These are phyloP conservation scores for Pilasporangium apinafurcum DNA, from an alignment of 352 stramenopile species.

Conservation along the genomic window DNA sequence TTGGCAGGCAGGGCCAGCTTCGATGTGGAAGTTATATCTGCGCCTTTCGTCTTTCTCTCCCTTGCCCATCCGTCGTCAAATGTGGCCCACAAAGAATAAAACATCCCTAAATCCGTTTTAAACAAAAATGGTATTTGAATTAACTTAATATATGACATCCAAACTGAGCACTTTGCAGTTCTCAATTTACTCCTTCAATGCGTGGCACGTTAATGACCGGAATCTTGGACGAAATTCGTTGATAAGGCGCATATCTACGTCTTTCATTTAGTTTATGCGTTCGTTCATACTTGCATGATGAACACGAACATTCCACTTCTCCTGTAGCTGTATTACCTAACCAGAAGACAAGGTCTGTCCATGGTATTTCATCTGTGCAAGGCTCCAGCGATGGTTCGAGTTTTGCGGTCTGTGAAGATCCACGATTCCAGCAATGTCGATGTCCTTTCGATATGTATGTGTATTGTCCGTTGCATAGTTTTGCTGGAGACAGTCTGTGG, in stretches of 20 bases:
- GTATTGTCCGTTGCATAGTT: no score
- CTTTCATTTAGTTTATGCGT: neutral
- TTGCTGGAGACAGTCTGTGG: no score
- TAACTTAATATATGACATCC: conserved; percentile 1
- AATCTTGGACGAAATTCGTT: conserved; percentile 46
- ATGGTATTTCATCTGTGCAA: conserved; percentile 48
- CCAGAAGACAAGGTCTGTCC: conserved; percentile 51
- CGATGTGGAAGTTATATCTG: conserved; percentile 19
- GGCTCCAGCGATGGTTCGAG: conserved; percentile 46
- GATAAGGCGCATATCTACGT: conserved; percentile 27
- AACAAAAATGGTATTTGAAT: conserved; percentile 1
- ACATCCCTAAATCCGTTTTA: neutral
- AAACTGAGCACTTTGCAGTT: neutral
- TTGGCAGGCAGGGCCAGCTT: conserved; percentile 1
- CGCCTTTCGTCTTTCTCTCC: conserved; percentile 10
- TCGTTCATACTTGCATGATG: conserved; percentile 13
- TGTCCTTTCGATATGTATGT: neutral
- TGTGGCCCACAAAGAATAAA: no score
- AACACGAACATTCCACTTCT: conserved; percentile 37
- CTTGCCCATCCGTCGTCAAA: conserved; percentile 2
- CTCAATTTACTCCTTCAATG: conserved; percentile 63
- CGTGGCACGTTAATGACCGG: conserved; percentile 45
- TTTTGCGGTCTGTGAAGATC: no score
- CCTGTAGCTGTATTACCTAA: conserved; percentile 38
- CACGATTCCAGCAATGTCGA: no score